phyloP scores from a whole-genome alignment of 768 basidiomycete species.

The Tubosaeta sp. region DNA sequence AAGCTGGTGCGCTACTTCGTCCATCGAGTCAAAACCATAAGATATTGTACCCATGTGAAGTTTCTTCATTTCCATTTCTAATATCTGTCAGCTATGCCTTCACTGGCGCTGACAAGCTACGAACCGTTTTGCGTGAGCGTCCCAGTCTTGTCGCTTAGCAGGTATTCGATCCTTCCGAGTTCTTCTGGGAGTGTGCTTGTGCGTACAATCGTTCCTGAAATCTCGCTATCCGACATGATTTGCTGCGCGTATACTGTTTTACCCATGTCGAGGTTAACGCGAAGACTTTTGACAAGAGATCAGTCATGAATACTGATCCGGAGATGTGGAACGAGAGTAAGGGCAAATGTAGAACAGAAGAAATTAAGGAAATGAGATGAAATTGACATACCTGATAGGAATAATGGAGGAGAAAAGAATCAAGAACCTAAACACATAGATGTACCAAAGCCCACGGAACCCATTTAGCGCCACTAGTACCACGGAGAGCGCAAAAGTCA shows the following conservation, averaged over 20 bases:
- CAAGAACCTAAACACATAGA: conserved; percentile 94
- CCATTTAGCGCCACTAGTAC: conserved; percentile 94
- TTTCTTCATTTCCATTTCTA: conserved; percentile 99
- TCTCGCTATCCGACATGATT: conserved; percentile 91
- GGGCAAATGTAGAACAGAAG: background rate
- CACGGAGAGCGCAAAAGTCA: conserved; percentile 89
- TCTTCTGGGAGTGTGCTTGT: conserved; percentile 98
- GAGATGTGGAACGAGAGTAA: background rate
- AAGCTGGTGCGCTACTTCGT: conserved; percentile 94
- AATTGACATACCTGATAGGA: conserved; percentile 92
- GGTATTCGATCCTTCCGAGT: conserved; percentile 90
- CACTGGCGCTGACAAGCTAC: conserved; percentile 13
- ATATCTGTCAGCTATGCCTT: background rate
- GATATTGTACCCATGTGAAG: conserved; percentile 99
- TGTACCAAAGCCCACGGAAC: conserved; percentile 92
- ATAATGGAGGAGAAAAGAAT: conserved; percentile 99
- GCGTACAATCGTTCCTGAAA: conserved; percentile 92
- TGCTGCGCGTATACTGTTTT: conserved; percentile 97
- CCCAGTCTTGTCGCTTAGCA: conserved; percentile 97
- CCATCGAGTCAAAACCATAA: conserved; percentile 97
- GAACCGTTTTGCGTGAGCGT: conserved; percentile 95
- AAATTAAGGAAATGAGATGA: too few species aligned
- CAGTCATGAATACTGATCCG: background rate
- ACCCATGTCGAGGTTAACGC: conserved; percentile 99
- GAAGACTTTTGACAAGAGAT: conserved; percentile 51